Evolutionary conservation across 2,329 filamentous ascomycete genomes (phyloP).

Genomic region (Dissoconium aciculare): DNA sequence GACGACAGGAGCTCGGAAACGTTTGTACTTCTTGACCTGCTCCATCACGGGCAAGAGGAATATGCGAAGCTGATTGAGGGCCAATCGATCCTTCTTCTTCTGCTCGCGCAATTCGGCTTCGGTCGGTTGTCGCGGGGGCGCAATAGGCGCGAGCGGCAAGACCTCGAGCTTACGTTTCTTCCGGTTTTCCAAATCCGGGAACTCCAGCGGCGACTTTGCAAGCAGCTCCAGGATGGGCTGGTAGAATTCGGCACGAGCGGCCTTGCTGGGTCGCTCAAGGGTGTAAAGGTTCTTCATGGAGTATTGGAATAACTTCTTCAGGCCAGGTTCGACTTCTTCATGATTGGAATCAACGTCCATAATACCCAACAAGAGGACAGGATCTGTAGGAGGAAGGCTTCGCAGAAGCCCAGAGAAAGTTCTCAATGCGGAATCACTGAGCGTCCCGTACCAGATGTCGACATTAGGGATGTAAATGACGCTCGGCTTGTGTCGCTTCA

Average conservation of each 20-base stretch:
- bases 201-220: conserved; percentile 64
- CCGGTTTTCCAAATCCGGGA: conserved; percentile 71
- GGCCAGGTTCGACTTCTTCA: conserved; percentile 39
- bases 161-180: conserved; percentile 73
- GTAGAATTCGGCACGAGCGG: conserved; percentile 65
- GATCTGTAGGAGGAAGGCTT: conserved; percentile 77
- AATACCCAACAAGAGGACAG: conserved; percentile 75
- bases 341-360: conserved; percentile 44
- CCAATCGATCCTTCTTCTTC: conserved; percentile 67
- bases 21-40: conserved; percentile 85
- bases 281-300: conserved; percentile 63
- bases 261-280: conserved; percentile 49
- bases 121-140: conserved; percentile 41
- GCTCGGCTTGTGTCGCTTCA: conserved; percentile 85
- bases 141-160: conserved; percentile 59
- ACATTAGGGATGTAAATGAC: conserved; percentile 90
- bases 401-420: conserved; percentile 73
- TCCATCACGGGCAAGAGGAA: conserved; percentile 92
- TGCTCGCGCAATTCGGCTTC: conserved; percentile 70
- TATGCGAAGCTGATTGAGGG: conserved; percentile 76
- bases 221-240: conserved; percentile 58
- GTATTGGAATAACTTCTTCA: conserved; percentile 71
- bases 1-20: conserved; percentile 70
- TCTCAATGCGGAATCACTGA: conserved; percentile 50
- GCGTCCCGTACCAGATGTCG: conserved; percentile 68